Evolutionary conservation across 257 asterid species (phyloP).

Genomic region (Cruciata laevipes): DNA sequence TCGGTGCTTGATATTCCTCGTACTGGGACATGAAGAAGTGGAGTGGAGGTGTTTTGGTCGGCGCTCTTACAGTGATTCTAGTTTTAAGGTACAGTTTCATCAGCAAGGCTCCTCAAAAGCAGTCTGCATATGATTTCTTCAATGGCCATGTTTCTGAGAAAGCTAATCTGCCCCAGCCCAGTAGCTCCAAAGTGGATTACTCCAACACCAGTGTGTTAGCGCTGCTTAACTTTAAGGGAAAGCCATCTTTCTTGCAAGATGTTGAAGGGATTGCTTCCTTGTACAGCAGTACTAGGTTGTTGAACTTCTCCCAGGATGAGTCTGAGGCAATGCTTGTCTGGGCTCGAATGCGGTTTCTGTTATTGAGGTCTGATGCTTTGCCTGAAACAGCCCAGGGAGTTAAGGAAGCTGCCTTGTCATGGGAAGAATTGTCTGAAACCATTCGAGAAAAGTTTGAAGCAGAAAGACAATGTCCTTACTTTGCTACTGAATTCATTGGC

Average conservation of each 20-base stretch:
- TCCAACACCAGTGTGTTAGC: slow-evolving; percentile 20
- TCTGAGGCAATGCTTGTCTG: slow-evolving; percentile 49
- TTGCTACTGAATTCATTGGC: slow-evolving; percentile 34
- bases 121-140: no score
- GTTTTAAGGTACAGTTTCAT: slow-evolving; percentile 45
- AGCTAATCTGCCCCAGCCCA: slow-evolving; percentile 1
- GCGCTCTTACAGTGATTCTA: slow-evolving; percentile 47
- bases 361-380: slow-evolving; percentile 81
- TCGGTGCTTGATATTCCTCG: not conserved
- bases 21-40: slow-evolving; percentile 60
- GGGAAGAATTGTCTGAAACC: slow-evolving; percentile 48
- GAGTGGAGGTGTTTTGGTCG: slow-evolving; percentile 56
- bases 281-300: slow-evolving; percentile 30
- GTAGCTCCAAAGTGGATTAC: slow-evolving; percentile 11
- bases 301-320: slow-evolving; percentile 36
- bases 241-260: slow-evolving; percentile 35
- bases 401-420: slow-evolving; percentile 61
- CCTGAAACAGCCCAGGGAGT: slow-evolving; percentile 78
- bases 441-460: slow-evolving; percentile 23
- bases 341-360: slow-evolving; percentile 51
- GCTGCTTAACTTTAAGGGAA: slow-evolving; percentile 26
- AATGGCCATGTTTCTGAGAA: slow-evolving; percentile 27
- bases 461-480: slow-evolving; percentile 42
- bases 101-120: no score
- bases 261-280: no score